Conservation (phyloP, 352 stramenopile species). For the Globisporangium solare region DNA sequence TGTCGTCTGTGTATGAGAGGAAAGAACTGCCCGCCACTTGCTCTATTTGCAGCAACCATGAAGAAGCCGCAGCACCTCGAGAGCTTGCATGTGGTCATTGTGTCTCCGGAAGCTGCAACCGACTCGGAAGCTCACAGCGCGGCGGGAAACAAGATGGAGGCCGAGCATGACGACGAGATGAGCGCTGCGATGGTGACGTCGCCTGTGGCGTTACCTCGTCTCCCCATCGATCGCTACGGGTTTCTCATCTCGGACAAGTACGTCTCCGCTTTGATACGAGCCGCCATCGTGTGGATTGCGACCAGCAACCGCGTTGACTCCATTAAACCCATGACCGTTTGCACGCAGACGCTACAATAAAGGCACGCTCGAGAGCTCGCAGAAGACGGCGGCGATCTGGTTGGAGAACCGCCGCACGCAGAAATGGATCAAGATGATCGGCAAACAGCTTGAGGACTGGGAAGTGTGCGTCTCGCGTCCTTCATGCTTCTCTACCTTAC, state of each 20-base stretch:
- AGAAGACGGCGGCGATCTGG: constrained; percentile 45
- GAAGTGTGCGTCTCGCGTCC: constrained; percentile 33
- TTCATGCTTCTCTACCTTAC: neutral
- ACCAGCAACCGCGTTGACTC: too few relatives aligned
- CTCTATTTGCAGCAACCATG: neutral
- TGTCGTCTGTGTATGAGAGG: neutral
- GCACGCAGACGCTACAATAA: constrained; percentile 41
- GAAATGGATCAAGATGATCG: constrained; percentile 82
- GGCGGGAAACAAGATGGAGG: constrained; percentile 18
- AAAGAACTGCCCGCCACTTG: too few relatives aligned
- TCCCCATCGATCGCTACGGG: constrained; percentile 63
- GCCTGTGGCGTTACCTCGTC: constrained; percentile 44
- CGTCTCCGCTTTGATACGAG: constrained; percentile 3
- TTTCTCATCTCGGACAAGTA: constrained; percentile 75
- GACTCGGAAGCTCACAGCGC: constrained; percentile 3
- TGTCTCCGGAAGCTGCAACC: neutral
- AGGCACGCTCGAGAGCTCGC: constrained; percentile 10
- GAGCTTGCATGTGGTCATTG: constrained; percentile 9
- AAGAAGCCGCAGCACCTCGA: constrained; percentile 13
- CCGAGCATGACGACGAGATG: constrained; percentile 7
- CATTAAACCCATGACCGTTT: neutral
- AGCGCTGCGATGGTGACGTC: constrained; percentile 7
- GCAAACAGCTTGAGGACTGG: constrained; percentile 74
- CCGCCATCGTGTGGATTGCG: neutral
- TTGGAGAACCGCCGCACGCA: constrained; percentile 73